Evolutionary conservation across 192 early-diverging fungal species (phyloP).

Genomic region (Dimargaris cristalligena): DNA sequence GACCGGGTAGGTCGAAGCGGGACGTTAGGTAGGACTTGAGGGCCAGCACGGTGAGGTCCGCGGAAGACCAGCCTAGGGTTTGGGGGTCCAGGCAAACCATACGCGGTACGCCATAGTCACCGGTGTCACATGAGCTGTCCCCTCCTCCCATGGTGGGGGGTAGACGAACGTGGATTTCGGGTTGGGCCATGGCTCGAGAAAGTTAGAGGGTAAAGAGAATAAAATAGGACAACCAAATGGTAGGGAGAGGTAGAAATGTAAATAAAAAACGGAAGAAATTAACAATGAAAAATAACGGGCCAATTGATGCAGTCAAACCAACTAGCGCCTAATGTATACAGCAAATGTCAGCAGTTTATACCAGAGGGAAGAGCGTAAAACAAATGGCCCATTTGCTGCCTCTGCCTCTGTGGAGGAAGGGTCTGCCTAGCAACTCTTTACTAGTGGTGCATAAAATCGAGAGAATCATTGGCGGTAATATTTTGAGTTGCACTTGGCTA

Average conservation of each 20-base stretch:
- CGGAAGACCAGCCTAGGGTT: neutral
- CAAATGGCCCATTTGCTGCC: too few relatives aligned
- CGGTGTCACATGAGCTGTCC: neutral
- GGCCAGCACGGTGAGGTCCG: conserved; percentile 13
- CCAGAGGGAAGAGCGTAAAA: too few relatives aligned
- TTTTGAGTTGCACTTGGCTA: too few relatives aligned
- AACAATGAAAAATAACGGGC: too few relatives aligned
- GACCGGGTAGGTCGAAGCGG: conserved; percentile 20
- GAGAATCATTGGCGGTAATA: too few relatives aligned
- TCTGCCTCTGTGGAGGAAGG: too few relatives aligned
- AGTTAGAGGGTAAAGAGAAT: neutral
- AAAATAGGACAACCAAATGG: neutral
- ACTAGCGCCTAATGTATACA: too few relatives aligned
- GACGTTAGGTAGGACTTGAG: conserved; percentile 21
- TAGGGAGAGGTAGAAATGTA: neutral
- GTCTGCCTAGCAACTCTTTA: too few relatives aligned
- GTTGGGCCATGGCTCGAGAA: neutral
- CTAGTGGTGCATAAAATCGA: too few relatives aligned
- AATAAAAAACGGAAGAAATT: neutral
- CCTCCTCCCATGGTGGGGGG: neutral
- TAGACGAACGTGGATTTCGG: neutral
- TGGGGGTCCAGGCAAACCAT: neutral
- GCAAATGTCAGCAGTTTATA: too few relatives aligned
- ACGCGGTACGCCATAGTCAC: neutral
- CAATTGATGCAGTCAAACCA: too few relatives aligned